Evolutionary conservation across 495 filamentous ascomycete species (phyloP), one percentile per base, ranked within the genome.

Genomic region (Pseudoneurospora amorphoporcata): DNA sequence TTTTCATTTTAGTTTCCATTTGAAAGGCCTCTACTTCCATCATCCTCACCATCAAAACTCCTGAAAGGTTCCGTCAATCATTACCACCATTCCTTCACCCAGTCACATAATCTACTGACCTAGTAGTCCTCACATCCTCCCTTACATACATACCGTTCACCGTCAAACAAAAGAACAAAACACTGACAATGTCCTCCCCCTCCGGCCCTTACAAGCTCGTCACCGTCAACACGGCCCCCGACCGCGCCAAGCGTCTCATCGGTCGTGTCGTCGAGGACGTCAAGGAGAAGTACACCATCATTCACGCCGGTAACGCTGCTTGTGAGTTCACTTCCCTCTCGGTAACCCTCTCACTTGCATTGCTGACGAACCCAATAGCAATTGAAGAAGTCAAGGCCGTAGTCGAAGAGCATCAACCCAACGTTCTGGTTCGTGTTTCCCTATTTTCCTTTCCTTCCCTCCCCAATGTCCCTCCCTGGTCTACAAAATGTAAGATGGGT

Each of bases 191-290:
- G 73, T 72, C 45, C 39, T 45, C 1, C 73, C 10, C 75, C 77
- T 8, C 87, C 75, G 88, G 87, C 41, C 87, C 88, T 19, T 91
- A 84, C 80, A 86, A 80, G 69, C 86, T 92, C 29, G 86, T 90
- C 68, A 91, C 89, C 12, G 90, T 92, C 75, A 91, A 91, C 83
- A 92, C 86, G 65, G 89, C 85, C 1, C 90, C 90, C 9, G 89
- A 90, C 73, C 85, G 90, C 39, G 90, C 90, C 43, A 86, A 88
- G 78, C 79, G 81, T 10, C 80, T 91, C 43, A 87, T 91, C 76
- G 90, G 89, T 19, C 83, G 85, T 4, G 77, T 91, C 8, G 83
- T 86, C 37, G 87, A 90, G 68, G 83, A 80, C 14, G 75, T 91
- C 61, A 88, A 88, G 76, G 87, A 89, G 69, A 81, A 81, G 37